Conservation (phyloP, 805 yeast species). For the Cyberlindnera euphorbiiphila region DNA sequence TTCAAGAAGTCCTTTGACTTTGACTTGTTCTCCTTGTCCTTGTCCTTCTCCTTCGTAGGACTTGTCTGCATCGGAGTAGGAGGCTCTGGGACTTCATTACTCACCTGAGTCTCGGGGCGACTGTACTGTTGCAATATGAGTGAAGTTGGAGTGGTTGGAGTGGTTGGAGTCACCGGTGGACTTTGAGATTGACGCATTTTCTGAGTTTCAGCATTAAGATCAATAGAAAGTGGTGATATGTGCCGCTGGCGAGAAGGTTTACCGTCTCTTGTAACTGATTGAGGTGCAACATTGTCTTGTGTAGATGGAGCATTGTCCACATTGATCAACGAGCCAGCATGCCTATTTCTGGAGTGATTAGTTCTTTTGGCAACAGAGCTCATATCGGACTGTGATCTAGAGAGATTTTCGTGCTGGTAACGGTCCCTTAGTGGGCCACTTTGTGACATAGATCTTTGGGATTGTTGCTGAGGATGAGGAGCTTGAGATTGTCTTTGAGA, state of each 20-base stretch:
- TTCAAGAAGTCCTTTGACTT: slow-evolving; percentile 27
- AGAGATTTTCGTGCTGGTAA: slow-evolving; percentile 2
- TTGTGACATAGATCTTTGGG: slow-evolving; percentile 8
- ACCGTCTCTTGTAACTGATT: slow-evolving; percentile 6
- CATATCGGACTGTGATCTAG: slow-evolving; percentile 20
- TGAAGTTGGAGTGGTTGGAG: not conserved
- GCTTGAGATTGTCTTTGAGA: slow-evolving; percentile 11
- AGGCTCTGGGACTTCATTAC: slow-evolving; percentile 9
- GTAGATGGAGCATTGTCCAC: slow-evolving; percentile 7
- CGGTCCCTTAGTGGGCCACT: not conserved
- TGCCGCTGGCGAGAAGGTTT: slow-evolving; percentile 6
- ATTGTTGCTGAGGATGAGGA: slow-evolving; percentile 8
- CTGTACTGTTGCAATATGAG: not conserved
- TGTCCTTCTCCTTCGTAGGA: slow-evolving; percentile 13
- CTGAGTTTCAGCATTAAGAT: not conserved
- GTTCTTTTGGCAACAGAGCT: slow-evolving; percentile 12
- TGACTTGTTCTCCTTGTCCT: slow-evolving; percentile 16
- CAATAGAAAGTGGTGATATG: slow-evolving; percentile 15
- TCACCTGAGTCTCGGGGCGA: slow-evolving; percentile 8
- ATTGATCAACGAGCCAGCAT: slow-evolving; percentile 26
- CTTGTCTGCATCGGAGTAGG: slow-evolving; percentile 10
- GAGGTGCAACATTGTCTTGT: not conserved
- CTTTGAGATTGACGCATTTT: not conserved
- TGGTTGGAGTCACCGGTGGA: not conserved
- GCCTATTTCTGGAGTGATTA: slow-evolving; percentile 36